Conservation (phyloP, 2,329 filamentous ascomycete genomes). For the Beauveria bassiana region DNA sequence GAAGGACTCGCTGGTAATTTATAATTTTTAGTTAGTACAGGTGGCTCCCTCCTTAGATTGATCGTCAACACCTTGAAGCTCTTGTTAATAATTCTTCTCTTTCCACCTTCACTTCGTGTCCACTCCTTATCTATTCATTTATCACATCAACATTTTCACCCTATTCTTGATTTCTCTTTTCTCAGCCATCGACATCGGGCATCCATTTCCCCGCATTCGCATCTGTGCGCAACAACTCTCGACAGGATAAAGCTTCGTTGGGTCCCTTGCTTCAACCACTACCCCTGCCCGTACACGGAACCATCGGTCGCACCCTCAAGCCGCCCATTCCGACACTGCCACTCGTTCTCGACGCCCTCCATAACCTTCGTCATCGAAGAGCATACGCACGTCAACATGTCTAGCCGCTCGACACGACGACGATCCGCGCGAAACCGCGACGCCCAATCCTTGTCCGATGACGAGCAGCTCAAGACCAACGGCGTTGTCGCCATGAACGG, state of each 20-base stretch:
- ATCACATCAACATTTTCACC: neutral
- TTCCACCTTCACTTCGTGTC: constrained; percentile 1
- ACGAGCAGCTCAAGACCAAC: neutral
- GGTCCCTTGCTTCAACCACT: neutral
- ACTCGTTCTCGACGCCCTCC: neutral
- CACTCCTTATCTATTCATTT: constrained; percentile 7
- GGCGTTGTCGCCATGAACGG: constrained; percentile 31
- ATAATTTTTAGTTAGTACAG: no score
- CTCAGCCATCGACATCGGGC: neutral
- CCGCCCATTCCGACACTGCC: neutral
- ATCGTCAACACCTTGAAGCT: neutral
- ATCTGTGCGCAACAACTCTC: neutral
- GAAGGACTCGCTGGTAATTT: no score
- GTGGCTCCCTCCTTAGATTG: neutral
- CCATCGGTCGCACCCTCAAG: neutral
- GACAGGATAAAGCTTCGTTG: neutral
- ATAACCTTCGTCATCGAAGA: no score
- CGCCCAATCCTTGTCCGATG: constrained; percentile 6
- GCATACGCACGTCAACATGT: constrained; percentile 21
- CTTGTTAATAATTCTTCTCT: constrained; percentile 6
- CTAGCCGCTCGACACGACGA: constrained; percentile 31
- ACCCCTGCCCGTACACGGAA: neutral
- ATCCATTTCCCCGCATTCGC: neutral
- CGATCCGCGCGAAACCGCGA: constrained; percentile 27
- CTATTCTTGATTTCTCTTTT: neutral